Evolutionary conservation across 306 rosid genomes (phyloP).

Genomic region (Echinosophora koreensis): DNA sequence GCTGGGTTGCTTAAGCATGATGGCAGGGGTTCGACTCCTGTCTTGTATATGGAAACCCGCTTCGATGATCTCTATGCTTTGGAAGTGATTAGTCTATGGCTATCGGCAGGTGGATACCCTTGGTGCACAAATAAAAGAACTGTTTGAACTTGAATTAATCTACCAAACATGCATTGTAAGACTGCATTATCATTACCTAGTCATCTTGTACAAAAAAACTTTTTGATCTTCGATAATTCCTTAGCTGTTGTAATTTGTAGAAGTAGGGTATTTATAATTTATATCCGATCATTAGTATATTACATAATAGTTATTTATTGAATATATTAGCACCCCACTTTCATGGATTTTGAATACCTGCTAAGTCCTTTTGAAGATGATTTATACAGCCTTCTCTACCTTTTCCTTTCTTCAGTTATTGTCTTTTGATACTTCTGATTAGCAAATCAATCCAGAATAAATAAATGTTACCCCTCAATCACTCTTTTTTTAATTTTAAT

Average conservation of each 20-base stretch:
- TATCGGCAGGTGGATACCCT: too few species aligned
- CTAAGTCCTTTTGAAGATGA: neutral
- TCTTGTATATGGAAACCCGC: too few species aligned
- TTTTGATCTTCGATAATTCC: constrained; percentile 15
- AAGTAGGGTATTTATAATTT: neutral
- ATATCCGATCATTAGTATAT: neutral
- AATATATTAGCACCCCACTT: neutral
- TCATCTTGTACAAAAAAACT: constrained; percentile 10
- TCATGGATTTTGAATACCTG: neutral
- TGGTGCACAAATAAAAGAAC: too few species aligned
- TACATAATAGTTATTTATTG: neutral
- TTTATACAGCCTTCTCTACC: constrained; percentile 7
- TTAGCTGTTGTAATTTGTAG: neutral
- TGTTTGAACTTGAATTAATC: neutral
- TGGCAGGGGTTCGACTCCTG: too few species aligned
- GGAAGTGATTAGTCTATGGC: too few species aligned
- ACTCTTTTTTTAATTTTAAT: neutral
- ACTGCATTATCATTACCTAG: neutral
- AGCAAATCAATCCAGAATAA: neutral
- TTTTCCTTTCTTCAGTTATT: constrained; percentile 11
- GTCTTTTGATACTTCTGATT: neutral
- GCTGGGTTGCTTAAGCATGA: too few species aligned
- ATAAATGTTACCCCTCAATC: neutral
- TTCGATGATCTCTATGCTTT: too few species aligned
- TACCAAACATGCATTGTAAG: constrained; percentile 10